phyloP scores from a whole-genome alignment of 495 filamentous ascomycete genomes.

The Viridothelium virens region DNA sequence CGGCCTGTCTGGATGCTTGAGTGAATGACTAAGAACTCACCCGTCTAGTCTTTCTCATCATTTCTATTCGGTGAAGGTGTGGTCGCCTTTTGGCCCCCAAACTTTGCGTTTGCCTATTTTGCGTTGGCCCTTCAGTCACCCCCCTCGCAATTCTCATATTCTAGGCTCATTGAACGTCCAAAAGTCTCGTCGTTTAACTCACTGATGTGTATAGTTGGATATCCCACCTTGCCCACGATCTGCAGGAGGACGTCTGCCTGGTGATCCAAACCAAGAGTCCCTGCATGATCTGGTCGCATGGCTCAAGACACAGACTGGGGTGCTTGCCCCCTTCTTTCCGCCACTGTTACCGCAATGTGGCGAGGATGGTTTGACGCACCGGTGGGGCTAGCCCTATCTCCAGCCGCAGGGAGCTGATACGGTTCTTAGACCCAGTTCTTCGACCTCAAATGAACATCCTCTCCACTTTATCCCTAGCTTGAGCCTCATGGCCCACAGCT shows the following conservation, averaged over 20 bases:
- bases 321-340: neutral
- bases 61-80: conserved; percentile 13
- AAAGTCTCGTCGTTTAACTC: neutral
- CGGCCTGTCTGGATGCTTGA: neutral
- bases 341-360: conserved; percentile 3
- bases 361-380: neutral
- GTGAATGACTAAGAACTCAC: conserved; percentile 3
- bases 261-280: neutral
- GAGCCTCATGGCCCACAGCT: conserved; percentile 1
- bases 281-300: neutral
- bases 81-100: conserved; percentile 25
- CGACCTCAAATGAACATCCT: neutral
- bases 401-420: conserved; percentile 7
- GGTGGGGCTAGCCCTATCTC: neutral
- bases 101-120: conserved; percentile 7
- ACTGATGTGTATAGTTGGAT: no score
- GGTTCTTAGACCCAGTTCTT: neutral
- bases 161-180: neutral
- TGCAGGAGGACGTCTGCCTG: neutral
- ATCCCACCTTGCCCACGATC: neutral
- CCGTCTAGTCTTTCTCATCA: neutral
- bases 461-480: neutral
- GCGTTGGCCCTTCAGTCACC: conserved; percentile 10
- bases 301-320: neutral
- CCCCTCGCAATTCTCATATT: neutral